Conservation (phyloP, 169 alveolate species). For the Eimeria maxima region DNA sequence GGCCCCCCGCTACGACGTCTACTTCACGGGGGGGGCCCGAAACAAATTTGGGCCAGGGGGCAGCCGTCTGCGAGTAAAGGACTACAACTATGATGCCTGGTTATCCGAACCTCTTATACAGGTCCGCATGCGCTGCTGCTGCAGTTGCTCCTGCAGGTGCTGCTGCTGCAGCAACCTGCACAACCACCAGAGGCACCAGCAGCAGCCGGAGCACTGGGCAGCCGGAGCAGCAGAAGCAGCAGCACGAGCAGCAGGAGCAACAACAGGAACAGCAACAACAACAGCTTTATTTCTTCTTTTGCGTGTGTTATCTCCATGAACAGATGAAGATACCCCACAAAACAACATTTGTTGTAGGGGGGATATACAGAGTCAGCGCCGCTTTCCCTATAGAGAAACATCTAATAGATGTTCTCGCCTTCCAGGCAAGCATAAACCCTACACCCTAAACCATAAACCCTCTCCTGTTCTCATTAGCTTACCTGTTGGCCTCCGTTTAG, state of each 20-base stretch:
- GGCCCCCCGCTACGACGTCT: conserved; percentile 80
- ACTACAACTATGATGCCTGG: conserved; percentile 80
- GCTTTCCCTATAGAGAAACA: conserved; percentile 82
- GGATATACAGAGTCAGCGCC: conserved; percentile 81
- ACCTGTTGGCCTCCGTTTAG: not conserved
- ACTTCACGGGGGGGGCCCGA: conserved; percentile 56
- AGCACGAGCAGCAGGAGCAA: not conserved
- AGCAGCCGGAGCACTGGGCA: not conserved
- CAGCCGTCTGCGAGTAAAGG: conserved; percentile 68
- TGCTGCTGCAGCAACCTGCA: not conserved
- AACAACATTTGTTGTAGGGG: conserved; percentile 47
- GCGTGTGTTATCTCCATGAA: not conserved
- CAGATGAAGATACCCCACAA: conserved; percentile 84
- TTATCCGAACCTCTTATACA: conserved; percentile 76
- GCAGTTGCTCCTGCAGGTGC: not conserved
- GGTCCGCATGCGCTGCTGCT: conserved; percentile 39
- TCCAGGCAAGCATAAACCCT: conserved; percentile 64
- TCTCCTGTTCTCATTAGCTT: not conserved
- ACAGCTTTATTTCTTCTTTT: not conserved
- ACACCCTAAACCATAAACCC: not conserved
- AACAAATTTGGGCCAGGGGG: conserved; percentile 23
- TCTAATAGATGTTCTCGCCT: conserved; percentile 78
- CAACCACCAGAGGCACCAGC: not conserved
- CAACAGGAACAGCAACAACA: conserved; percentile 26
- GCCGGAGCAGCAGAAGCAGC: conserved; percentile 12